phyloP scores from a whole-genome alignment of 2,329 filamentous ascomycete genomes.

The Colletotrichum siamense region DNA sequence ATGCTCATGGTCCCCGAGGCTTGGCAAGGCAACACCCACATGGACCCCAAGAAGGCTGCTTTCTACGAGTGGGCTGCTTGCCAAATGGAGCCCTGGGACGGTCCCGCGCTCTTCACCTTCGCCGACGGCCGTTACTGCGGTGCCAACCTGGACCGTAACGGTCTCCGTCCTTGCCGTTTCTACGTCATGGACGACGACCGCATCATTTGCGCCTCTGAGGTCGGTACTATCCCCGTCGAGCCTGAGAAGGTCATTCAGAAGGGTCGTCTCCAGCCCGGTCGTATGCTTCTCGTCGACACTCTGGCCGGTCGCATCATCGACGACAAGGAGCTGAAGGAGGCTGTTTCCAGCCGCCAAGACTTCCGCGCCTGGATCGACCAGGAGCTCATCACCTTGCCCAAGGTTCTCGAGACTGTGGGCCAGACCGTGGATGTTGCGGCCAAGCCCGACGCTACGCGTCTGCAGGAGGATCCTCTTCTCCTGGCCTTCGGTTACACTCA shows the following conservation, averaged over 20 bases:
- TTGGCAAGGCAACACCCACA: constrained; percentile 91
- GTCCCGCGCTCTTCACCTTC: constrained; percentile 95
- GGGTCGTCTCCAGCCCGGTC: constrained; percentile 90
- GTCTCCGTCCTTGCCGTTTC: constrained; percentile 93
- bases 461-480: constrained; percentile 86
- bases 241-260: constrained; percentile 91
- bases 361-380: constrained; percentile 89
- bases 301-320: constrained; percentile 90
- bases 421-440: constrained; percentile 66
- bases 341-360: constrained; percentile 84
- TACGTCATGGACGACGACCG: constrained; percentile 97
- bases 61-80: constrained; percentile 99
- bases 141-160: constrained; percentile 95
- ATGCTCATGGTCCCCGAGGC: constrained; percentile 99
- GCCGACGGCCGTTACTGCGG: constrained; percentile 96
- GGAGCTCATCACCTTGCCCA: constrained; percentile 82
- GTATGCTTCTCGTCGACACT: constrained; percentile 96
- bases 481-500: constrained; percentile 93
- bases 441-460: constrained; percentile 69
- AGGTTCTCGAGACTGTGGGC: constrained; percentile 69
- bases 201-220: constrained; percentile 96
- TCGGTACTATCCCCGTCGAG: constrained; percentile 90
- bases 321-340: constrained; percentile 88
- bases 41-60: constrained; percentile 94
- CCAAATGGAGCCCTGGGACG: constrained; percentile 99